These are phyloP conservation scores for Globisporangium apiculatum DNA, from an alignment of 352 stramenopile genomes.

Conservation along the genomic window DNA sequence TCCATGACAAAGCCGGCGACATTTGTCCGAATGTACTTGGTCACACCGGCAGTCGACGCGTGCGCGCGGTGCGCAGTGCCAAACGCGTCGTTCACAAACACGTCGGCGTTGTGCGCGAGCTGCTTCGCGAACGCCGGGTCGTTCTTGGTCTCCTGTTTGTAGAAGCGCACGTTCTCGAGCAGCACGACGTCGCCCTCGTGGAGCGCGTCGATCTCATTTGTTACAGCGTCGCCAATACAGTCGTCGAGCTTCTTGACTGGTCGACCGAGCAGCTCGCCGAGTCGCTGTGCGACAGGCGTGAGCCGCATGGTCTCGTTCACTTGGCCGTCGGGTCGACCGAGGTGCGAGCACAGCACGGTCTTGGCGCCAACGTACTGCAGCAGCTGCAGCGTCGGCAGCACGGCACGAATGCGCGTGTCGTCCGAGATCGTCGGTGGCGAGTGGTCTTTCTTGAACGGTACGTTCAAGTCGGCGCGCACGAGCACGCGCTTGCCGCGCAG, in stretches of 20 bases:
- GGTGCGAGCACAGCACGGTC: constrained; percentile 93
- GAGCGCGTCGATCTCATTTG: constrained; percentile 65
- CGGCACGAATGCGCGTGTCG: constrained; percentile 92
- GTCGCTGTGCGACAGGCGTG: constrained; percentile 88
- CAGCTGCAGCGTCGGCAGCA: constrained; percentile 90
- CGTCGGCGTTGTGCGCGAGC: constrained; percentile 89
- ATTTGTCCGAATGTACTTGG: constrained; percentile 90
- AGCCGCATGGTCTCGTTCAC: constrained; percentile 78
- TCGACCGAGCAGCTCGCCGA: constrained; percentile 90
- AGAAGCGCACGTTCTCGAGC: constrained; percentile 95
- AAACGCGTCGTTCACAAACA: constrained; percentile 99
- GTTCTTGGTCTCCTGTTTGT: constrained; percentile 97
- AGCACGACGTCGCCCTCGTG: constrained; percentile 91
- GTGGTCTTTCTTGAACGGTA: constrained; percentile 92
- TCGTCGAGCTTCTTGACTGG: constrained; percentile 92
- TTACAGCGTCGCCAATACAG: constrained; percentile 92
- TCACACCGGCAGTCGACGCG: constrained; percentile 96
- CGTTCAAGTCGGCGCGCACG: constrained; percentile 98
- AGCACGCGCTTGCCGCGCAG: constrained; percentile 96
- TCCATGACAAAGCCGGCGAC: constrained; percentile 96
- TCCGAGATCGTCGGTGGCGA: constrained; percentile 95
- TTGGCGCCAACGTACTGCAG: constrained; percentile 94
- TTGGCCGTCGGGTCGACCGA: constrained; percentile 94
- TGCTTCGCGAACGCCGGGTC: constrained; percentile 92
- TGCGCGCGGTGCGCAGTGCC: constrained; percentile 97